phyloP scores from a whole-genome alignment of 306 rosid species.

The Trifolium fragiferum region DNA sequence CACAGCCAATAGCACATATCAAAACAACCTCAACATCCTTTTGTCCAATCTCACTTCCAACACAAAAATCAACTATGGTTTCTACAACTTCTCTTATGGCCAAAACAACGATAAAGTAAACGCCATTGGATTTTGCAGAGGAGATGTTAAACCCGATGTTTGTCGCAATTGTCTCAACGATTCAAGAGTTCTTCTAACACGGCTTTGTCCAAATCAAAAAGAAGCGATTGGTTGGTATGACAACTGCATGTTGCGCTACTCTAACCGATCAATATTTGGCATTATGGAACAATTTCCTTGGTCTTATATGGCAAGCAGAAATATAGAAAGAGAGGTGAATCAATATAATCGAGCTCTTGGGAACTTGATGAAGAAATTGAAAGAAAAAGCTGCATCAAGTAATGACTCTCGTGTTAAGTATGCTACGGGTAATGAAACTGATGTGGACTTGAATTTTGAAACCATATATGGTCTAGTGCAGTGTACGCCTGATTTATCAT shows the following conservation, averaged over 20 bases:
- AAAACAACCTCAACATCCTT: not conserved
- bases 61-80: not conserved
- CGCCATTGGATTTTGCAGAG: not conserved
- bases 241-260: not conserved
- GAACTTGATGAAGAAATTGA: not conserved
- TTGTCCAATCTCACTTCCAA: not conserved
- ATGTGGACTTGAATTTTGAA: not conserved
- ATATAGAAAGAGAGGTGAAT: not conserved
- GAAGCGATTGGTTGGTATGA: not conserved
- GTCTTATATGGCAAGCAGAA: not conserved
- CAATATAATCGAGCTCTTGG: not conserved
- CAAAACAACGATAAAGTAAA: not conserved
- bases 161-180: constrained; percentile 49
- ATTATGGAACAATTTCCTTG: not conserved
- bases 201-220: constrained; percentile 47
- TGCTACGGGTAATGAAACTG: not conserved
- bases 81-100: not conserved
- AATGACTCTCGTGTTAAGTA: not conserved
- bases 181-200: constrained; percentile 7
- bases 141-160: constrained; percentile 27
- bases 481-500: constrained; percentile 19
- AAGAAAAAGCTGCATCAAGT: not conserved
- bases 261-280: not conserved
- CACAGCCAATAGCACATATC: constrained; percentile 1
- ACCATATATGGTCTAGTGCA: constrained; percentile 9